A percentile compares a stretch with the other conserved stretches of the same genome.
Conservation (phyloP, 2,329 filamentous ascomycete species). For the Aspergillus fumigatiaffinis region DNA sequence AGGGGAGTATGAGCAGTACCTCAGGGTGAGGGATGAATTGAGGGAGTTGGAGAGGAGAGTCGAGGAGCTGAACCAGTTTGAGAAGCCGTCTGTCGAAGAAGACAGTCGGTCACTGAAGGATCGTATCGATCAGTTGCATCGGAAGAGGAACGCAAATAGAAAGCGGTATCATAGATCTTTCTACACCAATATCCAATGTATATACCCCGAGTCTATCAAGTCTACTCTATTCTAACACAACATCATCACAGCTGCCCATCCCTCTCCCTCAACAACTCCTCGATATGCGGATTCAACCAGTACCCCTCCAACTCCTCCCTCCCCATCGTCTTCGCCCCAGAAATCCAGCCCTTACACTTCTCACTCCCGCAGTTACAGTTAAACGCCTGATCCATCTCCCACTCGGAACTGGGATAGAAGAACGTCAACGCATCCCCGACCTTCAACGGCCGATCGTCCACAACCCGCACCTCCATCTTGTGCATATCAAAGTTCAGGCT, state of each 20-base stretch:
- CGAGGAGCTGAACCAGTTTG: not conserved
- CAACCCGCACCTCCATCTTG: constrained; percentile 38
- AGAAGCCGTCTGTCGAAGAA: not conserved
- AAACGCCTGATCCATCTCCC: constrained; percentile 48
- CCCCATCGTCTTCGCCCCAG: constrained; percentile 38
- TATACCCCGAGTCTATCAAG: not conserved
- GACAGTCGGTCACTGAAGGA: not conserved
- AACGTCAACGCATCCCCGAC: constrained; percentile 44
- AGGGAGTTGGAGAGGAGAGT: not conserved
- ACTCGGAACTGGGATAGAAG: constrained; percentile 50
- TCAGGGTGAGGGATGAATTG: not conserved
- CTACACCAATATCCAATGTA: not conserved
- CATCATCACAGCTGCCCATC: not conserved
- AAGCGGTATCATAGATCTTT: not conserved
- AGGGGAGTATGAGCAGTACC: constrained; percentile 7
- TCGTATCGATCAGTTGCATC: not conserved
- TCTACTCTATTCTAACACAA: not conserved
- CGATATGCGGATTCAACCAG: constrained; percentile 45
- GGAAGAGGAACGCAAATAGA: constrained; percentile 1
- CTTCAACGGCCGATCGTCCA: constrained; percentile 35
- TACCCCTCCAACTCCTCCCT: constrained; percentile 30
- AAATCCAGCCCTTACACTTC: constrained; percentile 37
- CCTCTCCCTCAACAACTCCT: constrained; percentile 23
- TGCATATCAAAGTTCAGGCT: constrained; percentile 52
- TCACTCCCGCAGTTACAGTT: constrained; percentile 40